Base-by-base conservation (phyloP, 2,329 filamentous ascomycete genomes). In the Epichloe bromicola region DNA sequence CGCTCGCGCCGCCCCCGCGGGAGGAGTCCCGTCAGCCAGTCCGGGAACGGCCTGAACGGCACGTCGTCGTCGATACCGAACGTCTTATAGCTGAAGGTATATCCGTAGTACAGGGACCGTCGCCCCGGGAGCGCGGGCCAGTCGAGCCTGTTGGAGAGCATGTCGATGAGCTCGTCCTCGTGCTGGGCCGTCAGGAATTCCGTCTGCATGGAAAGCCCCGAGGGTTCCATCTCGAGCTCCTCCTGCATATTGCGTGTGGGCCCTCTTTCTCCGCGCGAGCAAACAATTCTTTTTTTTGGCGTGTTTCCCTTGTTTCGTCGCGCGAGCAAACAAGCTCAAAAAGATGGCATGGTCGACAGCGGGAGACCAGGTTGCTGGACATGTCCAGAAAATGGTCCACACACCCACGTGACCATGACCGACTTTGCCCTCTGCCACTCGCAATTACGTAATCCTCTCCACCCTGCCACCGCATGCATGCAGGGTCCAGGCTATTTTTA, bases 51-150 rank as follows among this genome's bases (percentile, higher is more conserved):
- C 43, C 67, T 71, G 57, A 71, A 78, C 0, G 74, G 73, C 0
- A 8, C 70, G 11, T 52, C 46, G 63, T 0, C 68, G 64, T 56
- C 78, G 23, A 79, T 69, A 1, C 72, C 74, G 53, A 79, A 79
- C 1, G 76, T 79, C 58, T 76, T 77, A 59, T 79, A 79, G 65
- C 75, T 73, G 58, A 79, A 79, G 0, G 73, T 76, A 58, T 78
- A 76, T 48, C 76, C 76, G 56, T 74, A 79, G 59, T 79, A 76
- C 15, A 54, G 50, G 19, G 52, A 54, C 5, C 52, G 49, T 23
- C 52, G 50, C 15, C 52, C 52, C 14, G 52, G 52, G 7, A 49
- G 43, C 3, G 37, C 19, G 1, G 52, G 52, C 52, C 52, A 54
- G 12, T 52, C 47, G 37, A 52, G 52, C 8, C 20, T 30, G 26